Evolutionary conservation across 83 land plant species (phyloP).

Genomic region (Picea abies): DNA sequence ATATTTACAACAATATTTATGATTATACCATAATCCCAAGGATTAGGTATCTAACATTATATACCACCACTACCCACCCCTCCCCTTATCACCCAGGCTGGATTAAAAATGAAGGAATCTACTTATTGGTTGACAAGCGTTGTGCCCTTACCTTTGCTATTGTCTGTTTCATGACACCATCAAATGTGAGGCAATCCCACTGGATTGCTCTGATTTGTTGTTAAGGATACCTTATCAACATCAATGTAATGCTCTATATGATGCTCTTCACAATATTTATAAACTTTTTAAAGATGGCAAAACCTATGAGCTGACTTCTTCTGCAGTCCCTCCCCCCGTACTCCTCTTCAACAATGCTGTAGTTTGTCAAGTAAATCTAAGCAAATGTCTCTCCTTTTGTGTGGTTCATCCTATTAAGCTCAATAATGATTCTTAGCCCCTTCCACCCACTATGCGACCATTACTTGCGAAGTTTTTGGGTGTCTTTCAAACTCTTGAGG

Average conservation of each 20-base stretch:
- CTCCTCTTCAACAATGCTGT: background rate
- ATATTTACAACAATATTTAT: no score
- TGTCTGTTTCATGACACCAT: no score
- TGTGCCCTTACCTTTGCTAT: no score
- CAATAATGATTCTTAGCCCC: background rate
- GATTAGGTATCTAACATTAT: no score
- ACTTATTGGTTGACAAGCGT: no score
- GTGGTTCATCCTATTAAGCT: background rate
- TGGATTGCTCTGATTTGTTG: no score
- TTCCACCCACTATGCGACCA: background rate
- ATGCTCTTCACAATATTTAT: background rate
- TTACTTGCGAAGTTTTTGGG: background rate
- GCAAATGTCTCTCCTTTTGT: background rate
- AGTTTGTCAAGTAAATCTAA: background rate
- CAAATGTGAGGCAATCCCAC: no score
- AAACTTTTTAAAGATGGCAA: background rate
- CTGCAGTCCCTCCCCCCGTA: background rate
- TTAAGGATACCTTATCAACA: background rate
- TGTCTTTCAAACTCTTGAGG: background rate
- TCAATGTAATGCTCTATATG: background rate
- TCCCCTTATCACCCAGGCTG: no score
- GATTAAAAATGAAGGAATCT: no score
- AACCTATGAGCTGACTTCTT: background rate
- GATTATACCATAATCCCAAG: no score
- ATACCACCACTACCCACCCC: no score